Evolutionary conservation across 140 eudicot genomes (phyloP).

Genomic region (Flaveria floridana): DNA sequence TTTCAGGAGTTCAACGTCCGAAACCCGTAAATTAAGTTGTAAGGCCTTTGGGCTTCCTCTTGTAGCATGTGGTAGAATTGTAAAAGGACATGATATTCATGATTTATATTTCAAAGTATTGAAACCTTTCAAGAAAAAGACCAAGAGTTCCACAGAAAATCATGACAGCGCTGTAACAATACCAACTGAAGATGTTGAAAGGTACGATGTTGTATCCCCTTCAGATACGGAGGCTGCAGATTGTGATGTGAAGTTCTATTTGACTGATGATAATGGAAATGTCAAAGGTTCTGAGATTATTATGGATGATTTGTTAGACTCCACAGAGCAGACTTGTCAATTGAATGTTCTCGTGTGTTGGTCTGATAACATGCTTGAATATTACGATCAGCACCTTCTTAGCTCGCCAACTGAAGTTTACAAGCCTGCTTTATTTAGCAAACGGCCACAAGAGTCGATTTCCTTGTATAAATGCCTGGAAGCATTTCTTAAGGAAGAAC

Average conservation of each 20-base stretch:
- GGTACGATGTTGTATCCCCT: constrained; percentile 26
- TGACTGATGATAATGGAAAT: constrained; percentile 67
- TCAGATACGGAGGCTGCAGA: constrained; percentile 30
- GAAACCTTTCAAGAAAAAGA: constrained; percentile 45
- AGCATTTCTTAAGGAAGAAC: constrained; percentile 92
- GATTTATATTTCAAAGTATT: constrained; percentile 60
- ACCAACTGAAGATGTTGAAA: constrained; percentile 35
- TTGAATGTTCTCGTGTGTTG: constrained; percentile 63
- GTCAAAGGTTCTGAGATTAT: constrained; percentile 50
- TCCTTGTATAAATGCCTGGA: constrained; percentile 77
- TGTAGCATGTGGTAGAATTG: constrained; percentile 52
- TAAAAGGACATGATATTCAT: constrained; percentile 72
- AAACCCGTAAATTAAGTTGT: constrained; percentile 51
- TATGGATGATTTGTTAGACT: constrained; percentile 55
- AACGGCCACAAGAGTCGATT: constrained; percentile 60
- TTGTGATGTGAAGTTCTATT: constrained; percentile 54
- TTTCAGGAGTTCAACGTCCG: constrained; percentile 56
- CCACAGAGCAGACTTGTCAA: constrained; percentile 42
- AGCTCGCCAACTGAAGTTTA: constrained; percentile 59
- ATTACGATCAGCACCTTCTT: constrained; percentile 54
- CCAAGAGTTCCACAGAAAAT: constrained; percentile 33
- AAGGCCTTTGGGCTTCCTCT: constrained; percentile 90
- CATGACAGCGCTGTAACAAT: constrained; percentile 30
- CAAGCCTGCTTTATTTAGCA: constrained; percentile 48
- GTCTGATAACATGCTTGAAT: constrained; percentile 61